Percentiles rank a stretch among this genome's conserved stretches.
These are phyloP conservation scores for Cyanodermella asteris DNA, from an alignment of 2,329 filamentous ascomycete species.

Conservation along the genomic window DNA sequence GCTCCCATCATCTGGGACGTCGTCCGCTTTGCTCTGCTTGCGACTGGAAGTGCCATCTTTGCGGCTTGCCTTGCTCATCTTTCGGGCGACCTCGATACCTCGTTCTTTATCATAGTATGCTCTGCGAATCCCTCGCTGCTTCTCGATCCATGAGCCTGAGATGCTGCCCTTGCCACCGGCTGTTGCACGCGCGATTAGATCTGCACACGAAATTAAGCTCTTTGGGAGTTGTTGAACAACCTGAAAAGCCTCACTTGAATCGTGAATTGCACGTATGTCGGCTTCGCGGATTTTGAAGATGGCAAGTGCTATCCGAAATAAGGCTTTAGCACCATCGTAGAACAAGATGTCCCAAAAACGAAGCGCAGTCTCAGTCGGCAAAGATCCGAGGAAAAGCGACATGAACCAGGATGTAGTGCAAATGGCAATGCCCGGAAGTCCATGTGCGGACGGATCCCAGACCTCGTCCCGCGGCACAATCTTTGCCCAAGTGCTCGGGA, in stretches of 20 bases:
- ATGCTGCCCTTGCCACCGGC: conserved; percentile 65
- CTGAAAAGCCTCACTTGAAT: conserved; percentile 17
- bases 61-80: too few species aligned
- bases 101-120: conserved; percentile 12
- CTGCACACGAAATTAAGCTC: too few species aligned
- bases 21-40: too few species aligned
- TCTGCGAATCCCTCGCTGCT: conserved; percentile 47
- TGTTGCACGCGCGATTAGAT: background rate
- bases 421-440: conserved; percentile 67
- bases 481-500: conserved; percentile 70
- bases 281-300: conserved; percentile 76
- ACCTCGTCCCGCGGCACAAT: too few species aligned
- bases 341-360: conserved; percentile 93
- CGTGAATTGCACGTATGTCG: conserved; percentile 56
- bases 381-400: conserved; percentile 82
- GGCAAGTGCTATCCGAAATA: conserved; percentile 76
- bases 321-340: conserved; percentile 81
- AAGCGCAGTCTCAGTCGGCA: conserved; percentile 78
- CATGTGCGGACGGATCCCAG: conserved; percentile 38
- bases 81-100: too few species aligned
- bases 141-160: conserved; percentile 62
- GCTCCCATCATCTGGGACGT: too few species aligned
- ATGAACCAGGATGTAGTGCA: conserved; percentile 96
- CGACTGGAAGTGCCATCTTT: too few species aligned
- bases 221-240: conserved; percentile 4